These are phyloP conservation scores for Saxophila tyrrhenica DNA, from an alignment of 495 filamentous ascomycete species.

Conservation along the genomic window DNA sequence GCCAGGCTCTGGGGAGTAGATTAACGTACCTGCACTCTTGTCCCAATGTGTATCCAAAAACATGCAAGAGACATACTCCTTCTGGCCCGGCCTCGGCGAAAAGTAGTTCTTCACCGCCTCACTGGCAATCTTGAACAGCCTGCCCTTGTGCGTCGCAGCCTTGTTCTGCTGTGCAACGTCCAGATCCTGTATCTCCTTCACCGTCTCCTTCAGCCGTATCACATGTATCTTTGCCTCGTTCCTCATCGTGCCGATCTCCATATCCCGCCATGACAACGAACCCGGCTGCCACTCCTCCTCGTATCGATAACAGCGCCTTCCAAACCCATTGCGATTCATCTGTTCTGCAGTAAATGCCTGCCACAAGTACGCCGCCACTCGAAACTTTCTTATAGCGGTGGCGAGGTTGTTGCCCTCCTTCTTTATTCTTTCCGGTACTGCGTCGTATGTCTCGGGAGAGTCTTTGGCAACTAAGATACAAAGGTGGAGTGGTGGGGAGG, in stretches of 20 bases:
- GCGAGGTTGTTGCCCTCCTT: conserved; percentile 73
- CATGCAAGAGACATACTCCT: conserved; percentile 72
- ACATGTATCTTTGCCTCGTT: conserved; percentile 84
- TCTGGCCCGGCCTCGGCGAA: conserved; percentile 59
- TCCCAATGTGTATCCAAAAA: conserved; percentile 86
- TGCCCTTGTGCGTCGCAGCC: conserved; percentile 52
- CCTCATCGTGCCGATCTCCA: conserved; percentile 56
- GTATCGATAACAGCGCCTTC: conserved; percentile 72
- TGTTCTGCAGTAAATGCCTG: conserved; percentile 92
- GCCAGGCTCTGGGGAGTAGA: no score
- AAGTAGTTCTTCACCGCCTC: conserved; percentile 69
- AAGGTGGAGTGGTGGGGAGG: conserved; percentile 68
- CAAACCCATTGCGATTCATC: conserved; percentile 79
- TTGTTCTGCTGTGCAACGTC: conserved; percentile 71
- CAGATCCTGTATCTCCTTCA: conserved; percentile 68
- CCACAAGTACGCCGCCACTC: conserved; percentile 89
- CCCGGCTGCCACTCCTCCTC: conserved; percentile 89
- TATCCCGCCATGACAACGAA: conserved; percentile 60
- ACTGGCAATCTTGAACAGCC: conserved; percentile 61
- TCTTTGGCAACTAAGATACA: conserved; percentile 78
- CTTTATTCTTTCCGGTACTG: conserved; percentile 59
- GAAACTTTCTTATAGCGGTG: conserved; percentile 69
- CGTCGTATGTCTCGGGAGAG: conserved; percentile 77
- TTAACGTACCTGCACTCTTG: conserved; percentile 38
- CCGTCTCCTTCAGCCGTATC: conserved; percentile 68